Conservation (phyloP, 257 asterid species). For the Plantago elongata region DNA sequence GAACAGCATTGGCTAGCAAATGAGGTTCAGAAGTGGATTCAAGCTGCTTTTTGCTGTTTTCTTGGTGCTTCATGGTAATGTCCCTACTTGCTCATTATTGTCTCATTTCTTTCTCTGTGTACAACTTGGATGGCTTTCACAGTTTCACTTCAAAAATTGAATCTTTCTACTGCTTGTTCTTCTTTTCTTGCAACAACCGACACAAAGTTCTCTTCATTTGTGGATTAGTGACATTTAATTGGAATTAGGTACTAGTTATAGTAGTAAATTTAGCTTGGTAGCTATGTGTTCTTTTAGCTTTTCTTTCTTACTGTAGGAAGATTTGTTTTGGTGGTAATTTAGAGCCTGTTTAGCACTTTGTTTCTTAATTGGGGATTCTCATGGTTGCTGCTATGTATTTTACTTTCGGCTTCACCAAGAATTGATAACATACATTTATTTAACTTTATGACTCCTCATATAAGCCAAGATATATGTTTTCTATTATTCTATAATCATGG, state of each 20-base stretch:
- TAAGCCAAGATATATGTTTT: neutral
- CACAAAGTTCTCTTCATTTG: no score
- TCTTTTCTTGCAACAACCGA: no score
- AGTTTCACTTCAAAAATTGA: no score
- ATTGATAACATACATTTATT: neutral
- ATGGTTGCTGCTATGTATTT: no score
- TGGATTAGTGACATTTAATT: no score
- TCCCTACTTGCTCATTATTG: slow-evolving; percentile 9
- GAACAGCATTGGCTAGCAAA: slow-evolving; percentile 16
- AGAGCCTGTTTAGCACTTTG: neutral
- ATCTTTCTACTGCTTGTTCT: neutral
- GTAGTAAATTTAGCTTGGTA: no score
- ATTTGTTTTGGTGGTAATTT: neutral
- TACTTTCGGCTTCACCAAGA: no score
- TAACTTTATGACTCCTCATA: neutral
- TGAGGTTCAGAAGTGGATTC: slow-evolving; percentile 34
- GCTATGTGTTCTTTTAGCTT: no score
- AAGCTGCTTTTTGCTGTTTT: slow-evolving; percentile 33
- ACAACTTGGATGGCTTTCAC: neutral
- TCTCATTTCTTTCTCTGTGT: slow-evolving; percentile 5
- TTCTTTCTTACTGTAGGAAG: neutral
- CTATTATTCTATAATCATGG: neutral
- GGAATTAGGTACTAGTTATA: no score
- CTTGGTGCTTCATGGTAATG: slow-evolving; percentile 52
- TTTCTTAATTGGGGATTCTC: neutral